Evolutionary conservation across 805 yeast species (phyloP).

Genomic region (Ogataea pignaliae): DNA sequence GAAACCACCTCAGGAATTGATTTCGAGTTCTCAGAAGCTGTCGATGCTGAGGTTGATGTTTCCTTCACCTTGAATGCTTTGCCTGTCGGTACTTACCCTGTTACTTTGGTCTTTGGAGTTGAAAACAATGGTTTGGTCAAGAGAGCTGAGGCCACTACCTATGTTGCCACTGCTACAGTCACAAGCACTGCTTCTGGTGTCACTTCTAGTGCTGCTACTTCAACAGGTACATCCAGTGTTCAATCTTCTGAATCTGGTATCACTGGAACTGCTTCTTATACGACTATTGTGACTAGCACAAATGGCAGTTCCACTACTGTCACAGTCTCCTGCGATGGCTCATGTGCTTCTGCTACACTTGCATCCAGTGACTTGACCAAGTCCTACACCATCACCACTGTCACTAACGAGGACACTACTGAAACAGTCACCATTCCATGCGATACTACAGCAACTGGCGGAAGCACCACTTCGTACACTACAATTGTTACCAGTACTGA

Average conservation of each 20-base stretch:
- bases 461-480: slow-evolving; percentile 2
- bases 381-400: not conserved
- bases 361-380: not conserved
- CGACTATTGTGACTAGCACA: not conserved
- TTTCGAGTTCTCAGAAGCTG: no score
- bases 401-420: not conserved
- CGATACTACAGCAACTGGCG: not conserved
- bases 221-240: not conserved
- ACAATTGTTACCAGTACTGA: no score
- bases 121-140: not conserved
- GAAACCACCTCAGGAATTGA: no score
- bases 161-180: not conserved
- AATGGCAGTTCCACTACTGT: not conserved
- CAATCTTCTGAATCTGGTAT: not conserved
- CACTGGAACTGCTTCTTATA: not conserved
- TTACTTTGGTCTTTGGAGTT: not conserved
- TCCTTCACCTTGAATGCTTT: no score
- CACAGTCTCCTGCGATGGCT: not conserved
- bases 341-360: not conserved
- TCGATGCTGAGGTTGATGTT: no score
- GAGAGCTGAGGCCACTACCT: not conserved
- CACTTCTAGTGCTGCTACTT: not conserved
- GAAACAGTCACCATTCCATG: not conserved
- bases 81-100: no score
- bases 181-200: not conserved